These are phyloP conservation scores for Talaromyces sp. DNA, from an alignment of 2,329 filamentous ascomycete genomes.

Conservation along the genomic window DNA sequence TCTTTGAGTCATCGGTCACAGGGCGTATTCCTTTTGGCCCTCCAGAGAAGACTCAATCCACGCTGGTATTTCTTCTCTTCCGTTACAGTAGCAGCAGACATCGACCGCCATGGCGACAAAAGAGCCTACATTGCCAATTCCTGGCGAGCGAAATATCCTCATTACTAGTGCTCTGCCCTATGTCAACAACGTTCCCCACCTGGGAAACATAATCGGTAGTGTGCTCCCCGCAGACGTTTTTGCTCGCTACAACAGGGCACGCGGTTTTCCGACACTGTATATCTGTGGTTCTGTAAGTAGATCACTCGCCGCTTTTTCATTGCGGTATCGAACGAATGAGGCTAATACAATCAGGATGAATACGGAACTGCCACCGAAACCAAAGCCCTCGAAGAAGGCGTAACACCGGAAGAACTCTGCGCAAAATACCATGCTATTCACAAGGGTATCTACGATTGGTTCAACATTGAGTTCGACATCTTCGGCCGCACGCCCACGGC, in stretches of 20 bases:
- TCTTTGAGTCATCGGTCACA: conserved; percentile 7
- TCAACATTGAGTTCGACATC: conserved; percentile 89
- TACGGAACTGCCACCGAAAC: conserved; percentile 96
- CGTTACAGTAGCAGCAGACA: neutral
- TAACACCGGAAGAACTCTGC: conserved; percentile 80
- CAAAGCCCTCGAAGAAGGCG: conserved; percentile 83
- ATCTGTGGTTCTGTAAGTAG: conserved; percentile 65
- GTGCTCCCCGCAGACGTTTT: conserved; percentile 89
- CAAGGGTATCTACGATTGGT: conserved; percentile 92
- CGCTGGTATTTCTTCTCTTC: neutral
- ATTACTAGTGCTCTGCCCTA: conserved; percentile 92
- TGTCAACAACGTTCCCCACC: conserved; percentile 73
- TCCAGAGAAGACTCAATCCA: neutral
- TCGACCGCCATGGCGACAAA: conserved; percentile 15
- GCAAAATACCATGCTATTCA: conserved; percentile 90
- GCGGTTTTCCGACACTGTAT: conserved; percentile 71
- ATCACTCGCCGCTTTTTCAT: no score
- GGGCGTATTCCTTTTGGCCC: neutral
- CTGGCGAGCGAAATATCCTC: conserved; percentile 80
- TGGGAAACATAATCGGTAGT: conserved; percentile 84
- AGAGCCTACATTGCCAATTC: conserved; percentile 56
- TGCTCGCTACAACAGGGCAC: conserved; percentile 49
- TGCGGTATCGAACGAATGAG: neutral
- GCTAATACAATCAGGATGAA: conserved; percentile 57
- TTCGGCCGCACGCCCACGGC: conserved; percentile 89